Conservation (phyloP, 228 moss, liverwort and hornwort species). For the Sphagnum fallax region DNA sequence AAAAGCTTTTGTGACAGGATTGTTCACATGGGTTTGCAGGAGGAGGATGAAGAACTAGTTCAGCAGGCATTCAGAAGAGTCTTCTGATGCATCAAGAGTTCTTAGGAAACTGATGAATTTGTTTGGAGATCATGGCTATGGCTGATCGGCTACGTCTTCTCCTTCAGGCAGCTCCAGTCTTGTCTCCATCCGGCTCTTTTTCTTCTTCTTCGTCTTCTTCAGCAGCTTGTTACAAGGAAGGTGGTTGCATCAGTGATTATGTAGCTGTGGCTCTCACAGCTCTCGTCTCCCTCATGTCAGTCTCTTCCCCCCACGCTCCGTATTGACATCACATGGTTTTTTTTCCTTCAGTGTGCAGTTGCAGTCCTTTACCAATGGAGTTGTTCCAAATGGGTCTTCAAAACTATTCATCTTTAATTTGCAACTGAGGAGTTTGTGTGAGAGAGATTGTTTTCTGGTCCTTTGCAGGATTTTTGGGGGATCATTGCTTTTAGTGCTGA, state of each 20-base stretch:
- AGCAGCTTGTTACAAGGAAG: not conserved
- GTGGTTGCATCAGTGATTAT: slow-evolving; percentile 15
- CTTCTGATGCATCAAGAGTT: too few species aligned
- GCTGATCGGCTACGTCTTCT: too few species aligned
- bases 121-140: too few species aligned
- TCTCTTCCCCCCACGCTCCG: not conserved
- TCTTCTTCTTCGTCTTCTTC: not conserved
- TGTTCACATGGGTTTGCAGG: too few species aligned
- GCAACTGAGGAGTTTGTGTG: not conserved
- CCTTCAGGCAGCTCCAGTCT: too few species aligned
- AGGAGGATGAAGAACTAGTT: too few species aligned
- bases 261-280: slow-evolving; percentile 11
- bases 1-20: too few species aligned
- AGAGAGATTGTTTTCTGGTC: not conserved
- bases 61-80: too few species aligned
- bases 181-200: too few species aligned
- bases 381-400: not conserved
- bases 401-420: not conserved
- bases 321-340: not conserved
- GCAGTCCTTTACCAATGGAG: not conserved
- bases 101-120: too few species aligned
- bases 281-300: slow-evolving; percentile 6
- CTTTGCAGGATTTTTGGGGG: slow-evolving; percentile 8
- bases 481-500: slow-evolving; percentile 3
- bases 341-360: not conserved